Evolutionary conservation across 768 basidiomycete genomes (phyloP).

Genomic region (Amanita inopinata): DNA sequence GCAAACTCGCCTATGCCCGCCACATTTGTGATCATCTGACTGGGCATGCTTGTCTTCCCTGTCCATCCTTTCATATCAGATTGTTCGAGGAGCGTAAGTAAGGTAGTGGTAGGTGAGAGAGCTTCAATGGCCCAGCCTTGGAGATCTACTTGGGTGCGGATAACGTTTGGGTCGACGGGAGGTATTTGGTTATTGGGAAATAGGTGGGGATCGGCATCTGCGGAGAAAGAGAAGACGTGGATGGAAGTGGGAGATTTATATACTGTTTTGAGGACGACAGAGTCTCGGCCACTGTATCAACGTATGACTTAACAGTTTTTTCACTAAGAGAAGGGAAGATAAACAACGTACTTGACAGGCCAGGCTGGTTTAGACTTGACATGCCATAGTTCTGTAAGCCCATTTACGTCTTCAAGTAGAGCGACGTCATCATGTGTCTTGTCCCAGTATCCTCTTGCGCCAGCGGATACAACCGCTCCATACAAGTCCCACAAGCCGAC

Average conservation of each 20-base stretch:
- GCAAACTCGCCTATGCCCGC: conserved; percentile 94
- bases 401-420: conserved; percentile 82
- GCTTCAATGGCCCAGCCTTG: conserved; percentile 98
- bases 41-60: conserved; percentile 87
- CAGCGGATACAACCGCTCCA: conserved; percentile 78
- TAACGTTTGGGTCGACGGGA: conserved; percentile 60
- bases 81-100: conserved; percentile 90
- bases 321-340: conserved; percentile 4
- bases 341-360: conserved; percentile 72
- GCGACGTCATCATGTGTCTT: conserved; percentile 81
- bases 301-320: conserved; percentile 12
- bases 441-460: conserved; percentile 80
- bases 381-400: conserved; percentile 90
- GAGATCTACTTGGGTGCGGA: conserved; percentile 94
- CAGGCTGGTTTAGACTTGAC: conserved; percentile 86
- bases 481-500: conserved; percentile 94
- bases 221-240: conserved; percentile 92
- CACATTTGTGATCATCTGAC: conserved; percentile 83
- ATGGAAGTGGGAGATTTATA: conserved; percentile 95
- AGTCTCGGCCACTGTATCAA: conserved; percentile 76
- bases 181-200: conserved; percentile 58
- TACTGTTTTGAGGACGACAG: conserved; percentile 86
- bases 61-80: conserved; percentile 97
- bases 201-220: conserved; percentile 69
- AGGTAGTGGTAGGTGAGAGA: conserved; percentile 89